Evolutionary conservation across 1,284 basidiomycete genomes (phyloP), one percentile per base, ranked within the genome.

Genomic region (Leccinum griseonigrum): DNA sequence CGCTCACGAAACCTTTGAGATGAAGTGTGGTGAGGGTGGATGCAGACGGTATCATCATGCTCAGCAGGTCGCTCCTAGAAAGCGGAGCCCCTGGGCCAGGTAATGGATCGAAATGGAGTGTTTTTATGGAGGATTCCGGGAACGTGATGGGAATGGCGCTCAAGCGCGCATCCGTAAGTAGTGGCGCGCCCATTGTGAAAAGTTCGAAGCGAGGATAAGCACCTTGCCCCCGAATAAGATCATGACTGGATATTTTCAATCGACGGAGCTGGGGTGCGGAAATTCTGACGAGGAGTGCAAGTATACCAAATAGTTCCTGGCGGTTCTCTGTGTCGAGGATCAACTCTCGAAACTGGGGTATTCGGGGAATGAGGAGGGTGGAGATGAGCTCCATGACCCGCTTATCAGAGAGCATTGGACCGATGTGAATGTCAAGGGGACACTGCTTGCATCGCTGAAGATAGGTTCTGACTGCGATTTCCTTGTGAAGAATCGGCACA

Each of bases 81-180:
- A 74, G 68, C 5, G 73, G 71, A 8, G 64, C 60, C 2, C 61
- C 70, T 32, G 69, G 67, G 18, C 70, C 73, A 34, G 73, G 71
- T 26, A 69, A 38, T 11, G 69, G 74, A 62, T 74, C 72, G 36
- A 73, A 69, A 57, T 73, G 72, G n/a, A 73, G 71, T 1, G 64
- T 69, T 26, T 60, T 63, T 48, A 74, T 66, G 52, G 64, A 40
- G 5, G 68, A 63, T 22, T 64, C 40, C n/a, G 72, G 74, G 31
- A 73, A 73, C 4, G 71, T 68, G 62, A 75, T 71, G 26, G 72
- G 72, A 57, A 73, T 67, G 5, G 74, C 74, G 48, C 73, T 74
- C 52, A 76, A 50, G 46, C 74, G 74, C 40, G 61, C 61, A 60
- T 73, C 72, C 22, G 46, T 54, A 16, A 73, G 74, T 4, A 72